These are phyloP conservation scores for Apophysomyces sp. DNA, from an alignment of 371 early-diverging fungal genomes.

Conservation along the genomic window DNA sequence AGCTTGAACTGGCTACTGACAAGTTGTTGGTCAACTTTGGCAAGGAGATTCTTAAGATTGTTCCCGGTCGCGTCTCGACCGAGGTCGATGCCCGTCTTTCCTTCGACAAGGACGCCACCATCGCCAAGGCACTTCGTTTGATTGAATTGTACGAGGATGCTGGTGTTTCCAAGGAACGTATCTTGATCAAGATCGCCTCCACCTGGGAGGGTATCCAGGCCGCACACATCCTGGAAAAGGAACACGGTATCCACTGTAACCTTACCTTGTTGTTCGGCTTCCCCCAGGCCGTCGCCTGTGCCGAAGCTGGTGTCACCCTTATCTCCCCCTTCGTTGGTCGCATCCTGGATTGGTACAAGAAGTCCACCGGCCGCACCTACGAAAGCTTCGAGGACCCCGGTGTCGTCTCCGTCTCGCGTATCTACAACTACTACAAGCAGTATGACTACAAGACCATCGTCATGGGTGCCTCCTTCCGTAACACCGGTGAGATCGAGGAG, in stretches of 20 bases:
- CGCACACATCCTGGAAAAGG: conserved; percentile 86
- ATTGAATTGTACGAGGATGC: conserved; percentile 89
- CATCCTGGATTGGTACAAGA: conserved; percentile 98
- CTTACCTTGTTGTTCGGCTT: conserved; percentile 96
- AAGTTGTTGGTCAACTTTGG: conserved; percentile 97
- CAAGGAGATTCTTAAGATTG: conserved; percentile 91
- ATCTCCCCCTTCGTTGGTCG: conserved; percentile 99
- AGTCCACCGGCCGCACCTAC: conserved; percentile 81
- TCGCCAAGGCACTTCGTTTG: conserved; percentile 88
- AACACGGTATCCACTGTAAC: conserved; percentile 96
- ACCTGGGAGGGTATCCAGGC: conserved; percentile 99
- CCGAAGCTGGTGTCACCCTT: conserved; percentile 94
- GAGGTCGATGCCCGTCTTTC: conserved; percentile 98
- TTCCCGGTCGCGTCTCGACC: conserved; percentile 98
- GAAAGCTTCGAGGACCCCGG: conserved; percentile 83
- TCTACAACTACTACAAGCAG: conserved; percentile 99
- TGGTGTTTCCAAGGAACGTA: conserved; percentile 84
- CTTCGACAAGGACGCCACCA: conserved; percentile 90
- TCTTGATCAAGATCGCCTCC: conserved; percentile 98
- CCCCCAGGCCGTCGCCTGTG: conserved; percentile 94
- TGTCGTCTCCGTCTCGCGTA: conserved; percentile 86
- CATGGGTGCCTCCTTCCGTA: conserved; percentile 99
- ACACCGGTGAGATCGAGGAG: conserved; percentile 93
- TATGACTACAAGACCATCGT: conserved; percentile 96
- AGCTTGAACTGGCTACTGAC: conserved; percentile 87